Conservation (phyloP, 352 stramenopile species). For the Phytophthora chlamydospora region DNA sequence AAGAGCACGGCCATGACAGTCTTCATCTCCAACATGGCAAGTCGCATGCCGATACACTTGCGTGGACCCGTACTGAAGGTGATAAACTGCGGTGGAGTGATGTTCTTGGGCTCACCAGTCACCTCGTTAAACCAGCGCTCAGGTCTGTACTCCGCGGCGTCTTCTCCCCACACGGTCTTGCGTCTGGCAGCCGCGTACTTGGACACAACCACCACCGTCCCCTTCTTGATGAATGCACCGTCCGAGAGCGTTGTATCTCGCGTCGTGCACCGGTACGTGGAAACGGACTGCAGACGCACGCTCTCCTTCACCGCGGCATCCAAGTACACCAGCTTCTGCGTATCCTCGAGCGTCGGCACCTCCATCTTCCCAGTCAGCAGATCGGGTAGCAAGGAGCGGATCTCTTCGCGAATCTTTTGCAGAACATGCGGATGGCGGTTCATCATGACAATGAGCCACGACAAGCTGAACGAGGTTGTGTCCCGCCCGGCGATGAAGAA, state of each 20-base stretch:
- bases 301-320: slow-evolving; percentile 60
- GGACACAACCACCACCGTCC: slow-evolving; percentile 44
- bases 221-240: slow-evolving; percentile 51
- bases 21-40: slow-evolving; percentile 54
- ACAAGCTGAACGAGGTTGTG: slow-evolving; percentile 54
- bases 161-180: slow-evolving; percentile 45
- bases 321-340: slow-evolving; percentile 59
- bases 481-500: slow-evolving; percentile 63
- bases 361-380: slow-evolving; percentile 23
- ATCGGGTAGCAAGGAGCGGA: slow-evolving; percentile 24
- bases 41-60: slow-evolving; percentile 48
- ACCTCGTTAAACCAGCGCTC: slow-evolving; percentile 55
- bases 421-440: slow-evolving; percentile 44
- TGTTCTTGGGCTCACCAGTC: slow-evolving; percentile 29
- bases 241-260: slow-evolving; percentile 48
- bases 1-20: slow-evolving; percentile 36
- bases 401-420: slow-evolving; percentile 41
- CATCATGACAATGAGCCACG: slow-evolving; percentile 64
- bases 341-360: slow-evolving; percentile 42
- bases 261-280: slow-evolving; percentile 22
- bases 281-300: slow-evolving; percentile 48
- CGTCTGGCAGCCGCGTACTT: slow-evolving; percentile 51
- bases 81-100: slow-evolving; percentile 53
- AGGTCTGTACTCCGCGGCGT: slow-evolving; percentile 33
- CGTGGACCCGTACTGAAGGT: slow-evolving; percentile 55